phyloP scores from a whole-genome alignment of 106 monocot genomes.

The Iris macrosiphon region DNA sequence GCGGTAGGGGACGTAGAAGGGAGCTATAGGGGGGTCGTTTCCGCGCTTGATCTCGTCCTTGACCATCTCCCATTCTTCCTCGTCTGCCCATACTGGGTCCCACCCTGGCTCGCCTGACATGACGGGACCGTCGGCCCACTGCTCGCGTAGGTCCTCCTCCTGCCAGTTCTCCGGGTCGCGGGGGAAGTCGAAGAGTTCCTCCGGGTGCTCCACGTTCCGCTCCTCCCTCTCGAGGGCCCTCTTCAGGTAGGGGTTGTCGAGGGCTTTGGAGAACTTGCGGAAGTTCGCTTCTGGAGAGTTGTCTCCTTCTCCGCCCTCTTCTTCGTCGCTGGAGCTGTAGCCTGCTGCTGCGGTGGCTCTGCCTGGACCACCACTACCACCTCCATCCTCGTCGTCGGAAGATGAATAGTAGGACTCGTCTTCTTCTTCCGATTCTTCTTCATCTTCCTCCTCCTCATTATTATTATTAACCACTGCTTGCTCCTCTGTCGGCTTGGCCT shows the following conservation, averaged over 20 bases:
- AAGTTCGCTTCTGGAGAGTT: slow-evolving; percentile 44
- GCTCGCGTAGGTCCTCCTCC: slow-evolving; percentile 69
- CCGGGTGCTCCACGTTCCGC: slow-evolving; percentile 20
- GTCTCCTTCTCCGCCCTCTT: slow-evolving; percentile 23
- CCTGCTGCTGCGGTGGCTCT: too few relatives aligned
- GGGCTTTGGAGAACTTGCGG: slow-evolving; percentile 34
- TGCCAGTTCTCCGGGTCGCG: slow-evolving; percentile 65
- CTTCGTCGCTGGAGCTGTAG: slow-evolving; percentile 7
- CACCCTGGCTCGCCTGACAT: slow-evolving; percentile 48
- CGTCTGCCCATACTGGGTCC: slow-evolving; percentile 66
- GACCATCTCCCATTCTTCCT: slow-evolving; percentile 64
- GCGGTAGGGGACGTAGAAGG: slow-evolving; percentile 67
- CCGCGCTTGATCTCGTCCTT: slow-evolving; percentile 28
- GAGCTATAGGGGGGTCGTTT: slow-evolving; percentile 46
- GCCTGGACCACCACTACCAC: too few relatives aligned
- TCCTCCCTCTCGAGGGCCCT: slow-evolving; percentile 37
- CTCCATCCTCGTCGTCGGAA: too few relatives aligned
- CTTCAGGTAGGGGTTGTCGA: slow-evolving; percentile 28
- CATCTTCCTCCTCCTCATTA: too few relatives aligned
- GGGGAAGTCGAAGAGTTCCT: slow-evolving; percentile 82
- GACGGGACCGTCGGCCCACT: slow-evolving; percentile 69
- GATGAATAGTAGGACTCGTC: too few relatives aligned
- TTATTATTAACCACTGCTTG: too few relatives aligned
- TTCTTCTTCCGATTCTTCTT: too few relatives aligned
- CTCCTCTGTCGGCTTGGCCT: too few relatives aligned